Evolutionary conservation across 2,329 filamentous ascomycete genomes (phyloP), one percentile per base, ranked within the genome.

Genomic region (Epichloe gansuensis): DNA sequence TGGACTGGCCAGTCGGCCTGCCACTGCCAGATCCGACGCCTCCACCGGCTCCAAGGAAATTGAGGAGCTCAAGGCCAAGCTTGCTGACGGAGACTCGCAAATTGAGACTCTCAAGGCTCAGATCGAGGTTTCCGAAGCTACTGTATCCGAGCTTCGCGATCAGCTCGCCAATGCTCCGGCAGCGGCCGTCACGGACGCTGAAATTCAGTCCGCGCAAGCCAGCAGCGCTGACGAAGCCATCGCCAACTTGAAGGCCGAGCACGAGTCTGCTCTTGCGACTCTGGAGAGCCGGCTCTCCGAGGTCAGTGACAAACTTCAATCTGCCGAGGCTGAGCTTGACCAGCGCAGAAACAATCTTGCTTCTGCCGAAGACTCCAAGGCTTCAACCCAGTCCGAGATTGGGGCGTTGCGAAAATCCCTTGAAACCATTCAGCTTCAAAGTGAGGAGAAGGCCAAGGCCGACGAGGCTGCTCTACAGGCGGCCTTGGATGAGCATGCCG

Each of bases 41-140:
- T 69, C 72, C 23, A 63, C 70, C 15, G 70, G 73, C 7, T 63
- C 73, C 21, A 82, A 80, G 66, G 79, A 81, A 60, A 68, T 79
- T 3, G 80, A 83, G 48, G 75, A 80, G 46, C 70, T 85, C 44
- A 83, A 80, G 68, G 65, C 71, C 7, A 82, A 82, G 65, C 69
- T 85, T 23, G 70, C 72, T 4, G 73, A 78, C 35, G 80, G 78
- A 56, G 79, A 83, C 60, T 64, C 72, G 6, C 77, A 82, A 60
- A 76, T 83, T 9, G 72, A 76, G 51, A 66, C 75, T 12, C 72
- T 84, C 34, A 80, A 78, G 63, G 69, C 71, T 5, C 75, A 83
- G 59, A 74, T 84, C 48, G 67, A 74, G 53, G 66, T 73, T 8
- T 80, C 77, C 0, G 71, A 82, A 60, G 75, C 74, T 49, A 82